Evolutionary conservation across 768 basidiomycete species (phyloP).

Genomic region (Hygrocybe punicea): DNA sequence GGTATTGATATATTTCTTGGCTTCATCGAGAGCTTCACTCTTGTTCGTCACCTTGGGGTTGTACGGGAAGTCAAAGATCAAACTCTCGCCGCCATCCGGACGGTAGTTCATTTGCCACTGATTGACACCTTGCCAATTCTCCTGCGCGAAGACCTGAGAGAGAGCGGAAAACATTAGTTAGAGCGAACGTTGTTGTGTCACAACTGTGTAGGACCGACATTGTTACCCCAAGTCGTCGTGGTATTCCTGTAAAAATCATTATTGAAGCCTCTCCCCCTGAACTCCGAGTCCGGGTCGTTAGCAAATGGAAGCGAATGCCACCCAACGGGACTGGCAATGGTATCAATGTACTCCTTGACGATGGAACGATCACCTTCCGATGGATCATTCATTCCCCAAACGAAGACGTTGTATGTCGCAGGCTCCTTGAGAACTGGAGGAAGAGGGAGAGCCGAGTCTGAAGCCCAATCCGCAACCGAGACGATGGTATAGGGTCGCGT

Average conservation of each 20-base stretch:
- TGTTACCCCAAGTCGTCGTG: constrained; percentile 85
- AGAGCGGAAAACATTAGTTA: constrained; percentile 2
- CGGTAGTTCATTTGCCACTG: constrained; percentile 71
- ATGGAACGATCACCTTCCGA: constrained; percentile 56
- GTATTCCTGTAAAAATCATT: constrained; percentile 56
- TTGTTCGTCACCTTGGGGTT: constrained; percentile 56
- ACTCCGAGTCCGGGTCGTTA: constrained; percentile 49
- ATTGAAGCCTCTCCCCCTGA: constrained; percentile 21
- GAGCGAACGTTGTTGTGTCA: not conserved
- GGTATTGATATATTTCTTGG: constrained; percentile 79
- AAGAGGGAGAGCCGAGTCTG: constrained; percentile 59
- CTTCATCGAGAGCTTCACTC: constrained; percentile 57
- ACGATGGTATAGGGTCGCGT: constrained; percentile 73
- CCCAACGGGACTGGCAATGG: constrained; percentile 77
- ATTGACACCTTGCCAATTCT: constrained; percentile 82
- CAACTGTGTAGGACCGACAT: constrained; percentile 40
- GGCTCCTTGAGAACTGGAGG: constrained; percentile 29
- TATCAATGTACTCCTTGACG: constrained; percentile 68
- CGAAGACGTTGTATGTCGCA: constrained; percentile 69
- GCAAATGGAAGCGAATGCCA: constrained; percentile 84
- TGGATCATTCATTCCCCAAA: constrained; percentile 87
- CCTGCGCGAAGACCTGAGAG: constrained; percentile 78
- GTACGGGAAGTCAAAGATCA: constrained; percentile 73
- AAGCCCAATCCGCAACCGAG: constrained; percentile 92
- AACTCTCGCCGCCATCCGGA: constrained; percentile 57